Base-by-base conservation (phyloP, 306 rosid species). In the Hippophae rhamnoides region DNA sequence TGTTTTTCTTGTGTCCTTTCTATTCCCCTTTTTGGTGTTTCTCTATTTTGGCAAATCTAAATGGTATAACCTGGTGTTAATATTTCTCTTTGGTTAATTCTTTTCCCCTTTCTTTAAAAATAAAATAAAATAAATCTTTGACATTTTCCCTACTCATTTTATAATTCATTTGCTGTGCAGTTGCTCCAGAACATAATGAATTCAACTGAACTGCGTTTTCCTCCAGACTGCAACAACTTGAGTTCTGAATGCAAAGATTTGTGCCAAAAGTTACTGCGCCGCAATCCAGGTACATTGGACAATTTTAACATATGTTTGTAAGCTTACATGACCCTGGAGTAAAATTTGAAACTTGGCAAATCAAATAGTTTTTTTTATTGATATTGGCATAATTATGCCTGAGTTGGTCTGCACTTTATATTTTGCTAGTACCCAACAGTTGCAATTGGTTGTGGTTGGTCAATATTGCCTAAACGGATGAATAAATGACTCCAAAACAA, bases 111-210 rank as follows among this genome's bases (percentile, higher is more conserved):
- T 31, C 38, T 31, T 31, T 31, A 31, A 31, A 31, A 31, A 31
- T 31, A 31, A 31, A 31, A 31, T 31, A 31, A 31, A 31, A 31
- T 31, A 31, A 31, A 31, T 6, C 48, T 27, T 66, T 46, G 59
- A 9, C 64, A 49, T 58, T 57, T 64, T 18, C 47, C 60, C 71
- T 45, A 51, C 59, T 64, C 14, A 14, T 56, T 47, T 23, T 57
- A 25, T 74, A 60, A 50, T 14, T 69, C 43, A 14, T 72, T 69
- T 56, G 69, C 42, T 63, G 57, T 76, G 78, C 99, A 93, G 99
- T 81, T 93, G 79, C 89, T 86, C 58, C 95, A 93, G 72, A 93
- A 93, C 86, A 93, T 93, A 65, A 47, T 89, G 79, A 93, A 86
- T 70, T 79, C 99, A 54, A 89, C 84, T 11, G 94, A 89, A 72